These are phyloP conservation scores for Cryptosporidium baileyi DNA, from an alignment of 169 alveolate species.

Conservation along the genomic window DNA sequence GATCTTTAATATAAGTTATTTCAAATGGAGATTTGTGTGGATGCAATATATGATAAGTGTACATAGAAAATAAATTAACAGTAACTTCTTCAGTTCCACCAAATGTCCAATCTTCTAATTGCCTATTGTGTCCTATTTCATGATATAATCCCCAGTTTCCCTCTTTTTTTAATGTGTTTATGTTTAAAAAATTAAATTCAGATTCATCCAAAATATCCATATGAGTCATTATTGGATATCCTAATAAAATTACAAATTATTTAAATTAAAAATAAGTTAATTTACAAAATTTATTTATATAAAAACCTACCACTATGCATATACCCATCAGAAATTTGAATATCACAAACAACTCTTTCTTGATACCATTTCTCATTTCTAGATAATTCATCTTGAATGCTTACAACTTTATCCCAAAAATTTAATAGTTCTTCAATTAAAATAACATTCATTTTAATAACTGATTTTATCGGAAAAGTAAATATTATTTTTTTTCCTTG, in stretches of 20 bases:
- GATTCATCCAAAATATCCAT: slow-evolving; percentile 45
- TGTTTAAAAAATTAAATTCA: not conserved
- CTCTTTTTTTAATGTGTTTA: not conserved
- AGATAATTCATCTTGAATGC: slow-evolving; percentile 36
- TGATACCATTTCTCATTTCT: slow-evolving; percentile 11
- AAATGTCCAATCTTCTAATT: slow-evolving; percentile 45
- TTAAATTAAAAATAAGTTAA: not conserved
- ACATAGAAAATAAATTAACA: slow-evolving; percentile 42
- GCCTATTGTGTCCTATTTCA: slow-evolving; percentile 68
- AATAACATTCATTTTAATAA: not conserved
- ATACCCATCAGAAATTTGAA: slow-evolving; percentile 58
- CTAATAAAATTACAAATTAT: not conserved
- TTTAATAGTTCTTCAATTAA: slow-evolving; percentile 1
- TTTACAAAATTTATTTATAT: not conserved
- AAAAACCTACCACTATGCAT: slow-evolving; percentile 68
- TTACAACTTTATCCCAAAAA: slow-evolving; percentile 57
- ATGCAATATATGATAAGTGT: slow-evolving; percentile 29
- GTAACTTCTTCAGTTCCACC: slow-evolving; percentile 66
- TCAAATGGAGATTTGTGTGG: slow-evolving; percentile 11
- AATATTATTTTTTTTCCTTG: slow-evolving; percentile 45
- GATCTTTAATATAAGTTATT: slow-evolving; percentile 24
- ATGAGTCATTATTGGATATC: slow-evolving; percentile 63
- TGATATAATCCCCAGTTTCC: slow-evolving; percentile 66
- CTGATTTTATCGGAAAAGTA: slow-evolving; percentile 15
- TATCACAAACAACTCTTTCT: slow-evolving; percentile 60